Base-by-base conservation (phyloP, 768 basidiomycete genomes). In the Russula virescens region DNA sequence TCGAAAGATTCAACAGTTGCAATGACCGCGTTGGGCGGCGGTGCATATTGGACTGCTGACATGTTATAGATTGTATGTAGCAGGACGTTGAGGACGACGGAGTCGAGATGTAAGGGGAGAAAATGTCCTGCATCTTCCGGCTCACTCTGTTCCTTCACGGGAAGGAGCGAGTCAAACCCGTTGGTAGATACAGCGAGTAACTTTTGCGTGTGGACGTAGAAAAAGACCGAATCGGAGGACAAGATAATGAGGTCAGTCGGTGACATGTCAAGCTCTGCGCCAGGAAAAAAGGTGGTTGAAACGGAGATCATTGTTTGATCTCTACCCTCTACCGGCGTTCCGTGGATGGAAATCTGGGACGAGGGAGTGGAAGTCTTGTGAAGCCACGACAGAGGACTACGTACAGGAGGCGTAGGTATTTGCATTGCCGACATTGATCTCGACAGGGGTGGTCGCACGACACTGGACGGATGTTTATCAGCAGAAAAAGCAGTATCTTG, bases 231-330 rank as follows among this genome's bases (percentile, higher is more conserved):
- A 69, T 94, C 91, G 31, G 83, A 79, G 2, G 89, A 85, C 58
- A 91, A 75, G 54, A 91, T 74, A 67, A 87, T 78, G 48, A 84
- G 67, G 70, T 93, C 87, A 1, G 87, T 83, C 1, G 79, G 77
- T n/a, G 79, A 71, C 0, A 80, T 68, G 40, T 81, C 77, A 63
- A 81, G 80, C 62, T 83, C 69, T 3, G 87, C 83, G 42, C 82
- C 84, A 3, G 90, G 89, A 69, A 81, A 86, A 74, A 92, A 93
- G 0, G 89, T 89, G 28, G 91, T 93, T 18, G 89, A 91, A 40
- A 93, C 84, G 1, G 89, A 89, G 60, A 92, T 86, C 56, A 75
- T 68, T 79, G 75, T 80, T 66, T 80, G 79, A 74, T 83, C 71
- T 19, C 59, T 43, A n/a, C n/a, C n/a, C 18, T 73, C 59, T 19